Conservation (phyloP, 257 asterid genomes). For the Jaltomata sinuosa region DNA sequence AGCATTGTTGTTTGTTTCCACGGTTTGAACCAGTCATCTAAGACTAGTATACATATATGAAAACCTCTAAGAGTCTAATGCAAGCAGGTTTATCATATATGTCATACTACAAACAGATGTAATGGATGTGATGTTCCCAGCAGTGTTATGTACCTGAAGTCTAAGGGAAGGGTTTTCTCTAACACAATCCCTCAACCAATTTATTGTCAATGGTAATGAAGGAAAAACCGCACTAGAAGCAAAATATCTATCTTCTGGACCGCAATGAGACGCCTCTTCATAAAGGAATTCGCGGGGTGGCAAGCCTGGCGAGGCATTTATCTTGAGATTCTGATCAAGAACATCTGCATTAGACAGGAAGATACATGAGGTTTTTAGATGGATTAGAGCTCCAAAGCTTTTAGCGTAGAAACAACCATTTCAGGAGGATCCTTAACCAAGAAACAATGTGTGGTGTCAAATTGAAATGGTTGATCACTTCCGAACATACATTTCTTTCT, state of each 20-base stretch:
- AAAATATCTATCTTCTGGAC: constrained; percentile 34
- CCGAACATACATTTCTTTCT: neutral
- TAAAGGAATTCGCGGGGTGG: constrained; percentile 36
- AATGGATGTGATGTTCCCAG: neutral
- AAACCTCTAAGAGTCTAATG: neutral
- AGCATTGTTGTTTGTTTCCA: no score
- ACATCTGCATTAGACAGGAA: constrained; percentile 28
- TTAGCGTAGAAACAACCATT: neutral
- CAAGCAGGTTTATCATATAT: neutral
- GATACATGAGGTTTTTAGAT: neutral
- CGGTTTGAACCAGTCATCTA: neutral
- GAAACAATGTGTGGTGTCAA: neutral
- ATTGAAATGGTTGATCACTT: neutral
- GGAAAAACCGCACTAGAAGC: constrained; percentile 72
- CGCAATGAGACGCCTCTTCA: constrained; percentile 30
- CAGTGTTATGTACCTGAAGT: constrained; percentile 44
- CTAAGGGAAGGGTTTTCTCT: constrained; percentile 52
- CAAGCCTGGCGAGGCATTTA: constrained; percentile 20
- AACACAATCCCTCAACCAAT: constrained; percentile 61
- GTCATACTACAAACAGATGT: neutral
- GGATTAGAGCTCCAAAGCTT: neutral
- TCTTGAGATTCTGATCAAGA: constrained; percentile 26
- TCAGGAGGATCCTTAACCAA: neutral
- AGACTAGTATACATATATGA: neutral
- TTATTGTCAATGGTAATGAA: constrained; percentile 69